These are phyloP conservation scores for Alternaria longipes DNA, from an alignment of 2,329 filamentous ascomycete genomes.

Conservation along the genomic window DNA sequence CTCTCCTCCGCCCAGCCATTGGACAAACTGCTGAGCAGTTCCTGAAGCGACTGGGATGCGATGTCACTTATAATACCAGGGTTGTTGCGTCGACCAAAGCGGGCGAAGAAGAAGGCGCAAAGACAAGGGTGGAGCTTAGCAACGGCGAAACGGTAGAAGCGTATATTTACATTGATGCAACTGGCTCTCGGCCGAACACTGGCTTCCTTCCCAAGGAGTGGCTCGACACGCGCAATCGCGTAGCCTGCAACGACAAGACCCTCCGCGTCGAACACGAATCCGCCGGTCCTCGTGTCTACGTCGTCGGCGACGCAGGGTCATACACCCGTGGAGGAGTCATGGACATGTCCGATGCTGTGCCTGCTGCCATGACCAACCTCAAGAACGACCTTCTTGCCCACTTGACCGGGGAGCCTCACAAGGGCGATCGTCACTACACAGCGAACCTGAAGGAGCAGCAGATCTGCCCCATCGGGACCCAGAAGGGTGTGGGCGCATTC, in stretches of 20 bases:
- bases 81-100: conserved; percentile 42
- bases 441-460: conserved; percentile 47
- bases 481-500: conserved; percentile 50
- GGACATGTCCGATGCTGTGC: conserved; percentile 53
- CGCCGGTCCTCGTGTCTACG: conserved; percentile 57
- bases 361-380: conserved; percentile 58
- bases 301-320: conserved; percentile 59
- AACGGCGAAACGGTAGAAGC: conserved; percentile 60
- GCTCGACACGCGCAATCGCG: conserved; percentile 59
- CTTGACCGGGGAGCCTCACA: conserved; percentile 34
- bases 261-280: conserved; percentile 57
- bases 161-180: conserved; percentile 65
- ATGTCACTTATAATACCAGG: conserved; percentile 53
- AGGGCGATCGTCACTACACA: conserved; percentile 45
- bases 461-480: conserved; percentile 48
- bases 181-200: conserved; percentile 63
- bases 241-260: conserved; percentile 59
- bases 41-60: conserved; percentile 59
- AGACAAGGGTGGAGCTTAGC: conserved; percentile 53
- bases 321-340: conserved; percentile 58
- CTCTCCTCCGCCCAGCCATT: conserved; percentile 55
- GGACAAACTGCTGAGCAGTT: conserved; percentile 57
- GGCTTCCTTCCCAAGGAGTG: conserved; percentile 61
- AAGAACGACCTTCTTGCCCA: conserved; percentile 56
- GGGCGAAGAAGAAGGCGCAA: conserved; percentile 50